Evolutionary conservation across 768 basidiomycete species (phyloP).

Genomic region (Mycena leptocephala): DNA sequence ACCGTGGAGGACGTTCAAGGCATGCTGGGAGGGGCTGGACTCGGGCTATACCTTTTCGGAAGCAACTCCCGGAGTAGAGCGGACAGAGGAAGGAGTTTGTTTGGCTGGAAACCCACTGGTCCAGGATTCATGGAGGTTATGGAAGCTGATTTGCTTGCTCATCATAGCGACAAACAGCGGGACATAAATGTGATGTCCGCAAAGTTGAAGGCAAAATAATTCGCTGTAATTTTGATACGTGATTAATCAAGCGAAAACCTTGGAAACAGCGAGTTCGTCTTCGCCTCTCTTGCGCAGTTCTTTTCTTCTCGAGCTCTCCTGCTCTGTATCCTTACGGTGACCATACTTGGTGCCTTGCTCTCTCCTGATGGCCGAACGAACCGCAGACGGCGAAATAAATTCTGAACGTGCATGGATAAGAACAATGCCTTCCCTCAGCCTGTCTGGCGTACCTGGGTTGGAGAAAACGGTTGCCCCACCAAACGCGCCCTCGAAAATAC

Average conservation of each 20-base stretch:
- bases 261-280: conserved; percentile 86
- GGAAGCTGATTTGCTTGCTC: conserved; percentile 19
- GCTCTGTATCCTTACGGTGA: conserved; percentile 84
- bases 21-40: conserved; percentile 2
- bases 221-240: background rate
- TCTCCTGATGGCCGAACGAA: conserved; percentile 78
- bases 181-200: background rate
- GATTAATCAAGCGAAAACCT: conserved; percentile 85
- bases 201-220: background rate
- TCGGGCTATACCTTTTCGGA: conserved; percentile 13
- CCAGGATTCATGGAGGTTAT: conserved; percentile 5
- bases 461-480: conserved; percentile 95
- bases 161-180: conserved; percentile 12
- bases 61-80: conserved; percentile 24
- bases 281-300: conserved; percentile 77
- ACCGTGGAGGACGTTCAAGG: background rate
- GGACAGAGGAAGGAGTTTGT: conserved; percentile 12
- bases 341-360: conserved; percentile 89
- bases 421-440: conserved; percentile 8
- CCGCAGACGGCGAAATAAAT: conserved; percentile 91
- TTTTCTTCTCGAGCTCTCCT: conserved; percentile 75
- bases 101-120: conserved; percentile 14
- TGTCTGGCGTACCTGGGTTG: conserved; percentile 82
- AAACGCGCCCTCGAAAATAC: conserved; percentile 98
- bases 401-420: conserved; percentile 63